Conservation (phyloP, 2,329 filamentous ascomycete species). For the Dothideomycetidae sp. region DNA sequence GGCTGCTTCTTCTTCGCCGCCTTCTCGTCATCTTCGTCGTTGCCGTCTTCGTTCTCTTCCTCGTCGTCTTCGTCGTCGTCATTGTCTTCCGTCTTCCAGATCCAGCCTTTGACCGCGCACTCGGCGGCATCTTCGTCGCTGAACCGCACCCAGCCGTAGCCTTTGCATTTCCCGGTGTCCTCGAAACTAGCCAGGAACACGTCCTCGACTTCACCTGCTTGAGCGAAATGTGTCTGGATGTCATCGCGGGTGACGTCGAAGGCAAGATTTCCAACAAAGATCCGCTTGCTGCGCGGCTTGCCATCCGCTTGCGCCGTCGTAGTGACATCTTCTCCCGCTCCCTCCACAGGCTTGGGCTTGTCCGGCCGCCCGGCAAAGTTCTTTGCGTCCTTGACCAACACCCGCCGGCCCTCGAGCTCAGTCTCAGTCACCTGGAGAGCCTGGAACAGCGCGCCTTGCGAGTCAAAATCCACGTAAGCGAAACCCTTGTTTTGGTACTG, state of each 20-base stretch:
- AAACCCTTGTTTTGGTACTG: conserved; percentile 68
- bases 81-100: conserved; percentile 47
- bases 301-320: conserved; percentile 24
- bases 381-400: conserved; percentile 86
- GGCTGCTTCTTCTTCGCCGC: conserved; percentile 28
- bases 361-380: conserved; percentile 81
- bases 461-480: conserved; percentile 85
- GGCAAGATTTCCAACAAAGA: conserved; percentile 59
- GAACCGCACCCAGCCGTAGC: conserved; percentile 91
- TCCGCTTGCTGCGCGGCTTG: conserved; percentile 58
- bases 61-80: conserved; percentile 36
- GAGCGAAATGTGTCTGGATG: conserved; percentile 64
- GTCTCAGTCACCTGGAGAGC: conserved; percentile 79
- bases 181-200: conserved; percentile 90
- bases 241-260: conserved; percentile 55
- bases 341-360: conserved; percentile 34
- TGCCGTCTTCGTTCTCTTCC: conserved; percentile 19
- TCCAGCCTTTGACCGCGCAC: conserved; percentile 66
- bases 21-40: conserved; percentile 19
- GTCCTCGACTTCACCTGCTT: conserved; percentile 70
- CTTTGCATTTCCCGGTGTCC: conserved; percentile 95
- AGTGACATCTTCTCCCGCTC: conserved; percentile 21
- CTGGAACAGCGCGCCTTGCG: conserved; percentile 51
- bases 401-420: conserved; percentile 57
- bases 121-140: conserved; percentile 61